phyloP scores from a whole-genome alignment of 2,329 filamentous ascomycete species.

The Phoma sp. region DNA sequence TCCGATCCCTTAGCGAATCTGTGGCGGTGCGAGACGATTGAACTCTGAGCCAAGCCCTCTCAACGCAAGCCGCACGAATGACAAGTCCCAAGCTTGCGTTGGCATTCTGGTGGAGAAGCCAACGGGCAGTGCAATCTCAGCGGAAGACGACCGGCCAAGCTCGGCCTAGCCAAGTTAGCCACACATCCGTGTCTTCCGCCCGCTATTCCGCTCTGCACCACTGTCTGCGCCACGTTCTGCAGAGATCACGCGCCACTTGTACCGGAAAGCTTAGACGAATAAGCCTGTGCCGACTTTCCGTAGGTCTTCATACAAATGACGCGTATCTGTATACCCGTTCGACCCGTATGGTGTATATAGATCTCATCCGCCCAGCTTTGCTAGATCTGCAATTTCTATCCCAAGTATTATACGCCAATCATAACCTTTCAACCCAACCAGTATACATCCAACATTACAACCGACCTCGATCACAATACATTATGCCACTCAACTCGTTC shows the following conservation, averaged over 20 bases:
- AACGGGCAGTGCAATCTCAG: slow-evolving; percentile 1
- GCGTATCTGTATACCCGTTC: slow-evolving; percentile 5
- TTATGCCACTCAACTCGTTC: slow-evolving; percentile 15
- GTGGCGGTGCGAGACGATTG: slow-evolving; percentile 7
- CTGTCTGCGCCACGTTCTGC: slow-evolving; percentile 13
- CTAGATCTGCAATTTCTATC: not conserved
- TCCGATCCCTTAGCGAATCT: slow-evolving; percentile 6
- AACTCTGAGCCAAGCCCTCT: slow-evolving; percentile 4
- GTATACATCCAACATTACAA: not conserved
- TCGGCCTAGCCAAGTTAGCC: slow-evolving; percentile 9
- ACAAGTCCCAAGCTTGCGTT: not conserved
- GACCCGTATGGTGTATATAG: slow-evolving; percentile 15
- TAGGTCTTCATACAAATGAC: slow-evolving; percentile 2
- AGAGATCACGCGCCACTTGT: slow-evolving; percentile 10
- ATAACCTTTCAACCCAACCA: too few relatives aligned
- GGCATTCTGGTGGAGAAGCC: not conserved
- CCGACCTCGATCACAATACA: not conserved
- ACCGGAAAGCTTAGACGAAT: slow-evolving; percentile 8
- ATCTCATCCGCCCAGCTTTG: not conserved
- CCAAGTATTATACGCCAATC: not conserved
- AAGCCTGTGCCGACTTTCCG: slow-evolving; percentile 14
- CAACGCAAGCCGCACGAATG: slow-evolving; percentile 12
- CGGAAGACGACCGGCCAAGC: slow-evolving; percentile 4
- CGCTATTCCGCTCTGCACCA: slow-evolving; percentile 14
- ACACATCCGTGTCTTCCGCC: slow-evolving; percentile 16